These are phyloP conservation scores for Adansonia madagascariensis DNA, from an alignment of 441 rosid species.

Conservation along the genomic window DNA sequence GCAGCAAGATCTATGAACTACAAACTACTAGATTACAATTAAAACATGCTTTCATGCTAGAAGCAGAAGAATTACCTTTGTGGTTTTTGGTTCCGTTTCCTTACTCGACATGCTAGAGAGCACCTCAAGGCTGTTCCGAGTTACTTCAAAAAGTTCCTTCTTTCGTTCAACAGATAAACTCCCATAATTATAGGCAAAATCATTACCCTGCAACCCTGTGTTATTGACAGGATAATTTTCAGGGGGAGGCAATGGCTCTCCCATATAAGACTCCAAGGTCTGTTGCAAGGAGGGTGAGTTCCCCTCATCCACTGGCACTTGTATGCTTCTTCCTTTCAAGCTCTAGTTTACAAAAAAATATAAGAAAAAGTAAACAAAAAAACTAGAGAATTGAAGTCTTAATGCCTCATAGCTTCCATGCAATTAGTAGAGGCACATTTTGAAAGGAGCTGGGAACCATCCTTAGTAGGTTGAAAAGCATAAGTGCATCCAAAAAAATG, in stretches of 20 bases:
- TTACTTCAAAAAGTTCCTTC: conserved; percentile 62
- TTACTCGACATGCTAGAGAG: conserved; percentile 70
- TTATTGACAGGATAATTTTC: conserved; percentile 60
- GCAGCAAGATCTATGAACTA: neutral
- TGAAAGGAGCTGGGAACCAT: neutral
- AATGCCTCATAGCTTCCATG: conserved; percentile 19
- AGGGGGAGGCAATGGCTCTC: conserved; percentile 60
- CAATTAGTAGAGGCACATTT: neutral
- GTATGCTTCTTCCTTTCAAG: conserved; percentile 48
- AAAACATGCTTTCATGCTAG: neutral
- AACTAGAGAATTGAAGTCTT: neutral
- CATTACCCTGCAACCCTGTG: conserved; percentile 38
- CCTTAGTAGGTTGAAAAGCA: conserved; percentile 11
- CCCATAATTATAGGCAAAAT: conserved; percentile 40
- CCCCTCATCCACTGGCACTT: conserved; percentile 38
- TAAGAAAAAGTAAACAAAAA: neutral
- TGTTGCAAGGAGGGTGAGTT: conserved; percentile 37
- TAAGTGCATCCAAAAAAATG: conserved; percentile 5
- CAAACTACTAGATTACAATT: neutral
- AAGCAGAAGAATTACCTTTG: conserved; percentile 49
- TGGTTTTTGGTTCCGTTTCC: conserved; percentile 56
- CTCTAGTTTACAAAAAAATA: conserved; percentile 40
- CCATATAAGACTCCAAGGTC: conserved; percentile 57
- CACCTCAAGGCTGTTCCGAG: conserved; percentile 79
- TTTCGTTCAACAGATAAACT: conserved; percentile 58